Base-by-base conservation (phyloP, 1,284 basidiomycete genomes). In the Cutaneotrichosporon sp. region DNA sequence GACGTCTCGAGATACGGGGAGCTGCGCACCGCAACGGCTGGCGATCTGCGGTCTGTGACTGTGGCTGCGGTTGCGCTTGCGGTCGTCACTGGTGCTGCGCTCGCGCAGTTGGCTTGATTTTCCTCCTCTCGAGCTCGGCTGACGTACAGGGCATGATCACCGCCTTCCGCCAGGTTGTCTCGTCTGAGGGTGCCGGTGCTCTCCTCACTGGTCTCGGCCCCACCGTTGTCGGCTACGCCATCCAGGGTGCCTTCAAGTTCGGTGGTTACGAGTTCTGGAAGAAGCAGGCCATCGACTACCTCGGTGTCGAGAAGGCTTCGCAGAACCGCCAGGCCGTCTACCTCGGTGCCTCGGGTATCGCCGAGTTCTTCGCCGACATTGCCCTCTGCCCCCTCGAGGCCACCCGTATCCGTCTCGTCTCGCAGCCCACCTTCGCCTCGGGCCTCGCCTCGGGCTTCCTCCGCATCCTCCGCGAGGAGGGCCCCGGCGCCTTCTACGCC, bases 161-260 rank as follows among this genome's bases (percentile, higher is more conserved):
- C 56, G 87, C 87, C 72, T 84, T 95, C 68, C 84, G 85, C 63
- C 85, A 86, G 63, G 87, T 97, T 76, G 72, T 92, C 63, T 87
- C 87, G 61, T 89, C 90, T 79, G 91, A 95, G 81, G 91, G 92
- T 73, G 81, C 86, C 67, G 86, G 81, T 56, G 95, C 92, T 77
- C 87, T 98, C 78, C 89, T 94, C 84, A 97, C 95, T 77, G 95
- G 95, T 73, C 85, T 97, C 77, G 92, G 91, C 52, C 92, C 92
- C 56, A 95, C 92, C 58, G 84, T 92, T 71, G 83, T 95, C 80
- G 95, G 95, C 63, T 97, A 97, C 84, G 90, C 93, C 22, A 85
- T 95, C 70, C 95, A 98, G 82, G 95, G 94, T 76, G 87, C 93
- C 84, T 91, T 94, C 87, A 97, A 97, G 83, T 97, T 92, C 80